Conservation (phyloP, 129 eudicot genomes). For the Flaveria trinervia region DNA sequence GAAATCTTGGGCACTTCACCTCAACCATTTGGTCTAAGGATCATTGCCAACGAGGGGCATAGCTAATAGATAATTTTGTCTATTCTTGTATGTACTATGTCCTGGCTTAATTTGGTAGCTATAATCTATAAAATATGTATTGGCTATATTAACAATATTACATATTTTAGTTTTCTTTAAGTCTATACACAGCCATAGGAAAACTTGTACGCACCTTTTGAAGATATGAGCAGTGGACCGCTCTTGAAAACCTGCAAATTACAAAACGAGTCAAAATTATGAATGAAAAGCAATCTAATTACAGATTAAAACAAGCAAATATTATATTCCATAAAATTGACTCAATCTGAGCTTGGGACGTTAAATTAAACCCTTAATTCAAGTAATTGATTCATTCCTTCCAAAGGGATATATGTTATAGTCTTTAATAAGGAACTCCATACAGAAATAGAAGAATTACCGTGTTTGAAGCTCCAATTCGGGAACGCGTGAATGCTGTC, state of each 20-base stretch:
- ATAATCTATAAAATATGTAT: background rate
- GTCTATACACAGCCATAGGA: background rate
- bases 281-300: background rate
- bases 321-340: background rate
- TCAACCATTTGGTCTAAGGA: no score
- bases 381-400: no score
- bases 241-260: slow-evolving; percentile 83
- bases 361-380: no score
- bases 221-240: slow-evolving; percentile 91
- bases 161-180: background rate
- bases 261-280: slow-evolving; percentile 7
- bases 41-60: background rate
- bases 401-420: background rate
- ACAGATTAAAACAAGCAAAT: background rate
- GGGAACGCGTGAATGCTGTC: slow-evolving; percentile 73
- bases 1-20: no score
- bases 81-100: no score
- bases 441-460: slow-evolving; percentile 33
- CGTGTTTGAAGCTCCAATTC: slow-evolving; percentile 74
- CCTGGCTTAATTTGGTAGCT: background rate
- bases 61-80: background rate
- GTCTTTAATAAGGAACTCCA: no score
- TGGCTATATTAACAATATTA: background rate
- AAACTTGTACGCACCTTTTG: slow-evolving; percentile 69
- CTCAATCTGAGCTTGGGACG: no score